Evolutionary conservation across 176 grass and related monocot species (phyloP).

Genomic region (Aechmea fasciata): DNA sequence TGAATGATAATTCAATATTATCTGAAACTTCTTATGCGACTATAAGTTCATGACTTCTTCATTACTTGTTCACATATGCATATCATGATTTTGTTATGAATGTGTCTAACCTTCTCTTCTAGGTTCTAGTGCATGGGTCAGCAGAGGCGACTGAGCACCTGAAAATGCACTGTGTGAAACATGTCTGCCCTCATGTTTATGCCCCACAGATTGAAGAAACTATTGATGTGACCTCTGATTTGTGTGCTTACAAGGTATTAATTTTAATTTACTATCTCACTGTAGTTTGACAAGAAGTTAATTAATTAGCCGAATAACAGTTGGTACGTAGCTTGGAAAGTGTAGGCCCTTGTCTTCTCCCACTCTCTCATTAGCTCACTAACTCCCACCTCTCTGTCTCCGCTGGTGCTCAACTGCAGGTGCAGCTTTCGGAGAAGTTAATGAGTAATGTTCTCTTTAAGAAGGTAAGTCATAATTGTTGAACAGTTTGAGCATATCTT

Average conservation of each 20-base stretch:
- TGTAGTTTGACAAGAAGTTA: slow-evolving; percentile 3
- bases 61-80: not conserved
- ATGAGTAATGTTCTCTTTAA: slow-evolving; percentile 93
- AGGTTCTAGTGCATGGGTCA: slow-evolving; percentile 95
- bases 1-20: not conserved
- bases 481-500: not conserved
- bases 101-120: slow-evolving; percentile 4
- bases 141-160: slow-evolving; percentile 96
- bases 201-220: slow-evolving; percentile 94
- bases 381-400: slow-evolving; percentile 9
- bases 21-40: not conserved
- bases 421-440: slow-evolving; percentile 91
- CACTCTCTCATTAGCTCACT: not conserved
- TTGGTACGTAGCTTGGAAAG: not conserved
- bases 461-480: slow-evolving; percentile 37
- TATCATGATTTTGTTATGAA: slow-evolving; percentile 11
- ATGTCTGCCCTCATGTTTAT: slow-evolving; percentile 76
- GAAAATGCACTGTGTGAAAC: slow-evolving; percentile 82
- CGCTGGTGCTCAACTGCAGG: slow-evolving; percentile 39
- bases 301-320: slow-evolving; percentile 6
- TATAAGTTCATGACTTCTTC: not conserved
- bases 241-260: slow-evolving; percentile 94
- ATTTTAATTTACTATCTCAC: slow-evolving; percentile 13
- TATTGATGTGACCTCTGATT: slow-evolving; percentile 97
- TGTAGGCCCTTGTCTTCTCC: not conserved